phyloP scores from a whole-genome alignment of 2,329 filamentous ascomycete genomes.

The Aspergillus pseudonomiae region DNA sequence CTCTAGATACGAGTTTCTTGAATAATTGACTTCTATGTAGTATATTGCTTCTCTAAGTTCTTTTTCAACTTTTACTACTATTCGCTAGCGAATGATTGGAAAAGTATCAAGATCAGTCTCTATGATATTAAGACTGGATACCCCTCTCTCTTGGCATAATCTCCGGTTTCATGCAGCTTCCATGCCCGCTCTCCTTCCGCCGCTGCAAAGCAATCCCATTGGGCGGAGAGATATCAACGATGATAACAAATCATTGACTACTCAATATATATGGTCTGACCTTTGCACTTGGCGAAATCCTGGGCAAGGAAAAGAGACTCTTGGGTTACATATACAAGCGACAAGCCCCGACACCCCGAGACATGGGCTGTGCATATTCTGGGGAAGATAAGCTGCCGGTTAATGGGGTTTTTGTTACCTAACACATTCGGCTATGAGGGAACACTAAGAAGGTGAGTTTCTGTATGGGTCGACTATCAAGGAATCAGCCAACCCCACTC shows the following conservation, averaged over 20 bases:
- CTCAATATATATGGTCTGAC: not conserved
- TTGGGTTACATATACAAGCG: not conserved
- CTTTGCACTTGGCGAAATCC: not conserved
- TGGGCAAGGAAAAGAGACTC: not conserved
- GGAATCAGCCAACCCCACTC: not conserved
- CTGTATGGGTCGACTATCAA: not conserved
- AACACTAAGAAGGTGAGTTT: not conserved
- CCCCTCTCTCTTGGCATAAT: not conserved
- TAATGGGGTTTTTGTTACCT: slow-evolving; percentile 10
- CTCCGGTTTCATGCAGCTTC: not conserved
- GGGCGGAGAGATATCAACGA: slow-evolving; percentile 3
- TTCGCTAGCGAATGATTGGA: too few relatives aligned
- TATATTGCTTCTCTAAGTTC: too few relatives aligned
- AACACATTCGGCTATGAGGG: slow-evolving; percentile 2
- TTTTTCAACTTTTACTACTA: too few relatives aligned
- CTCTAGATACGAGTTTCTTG: too few relatives aligned
- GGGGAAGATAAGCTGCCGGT: slow-evolving; percentile 7
- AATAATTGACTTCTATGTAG: too few relatives aligned
- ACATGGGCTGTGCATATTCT: not conserved
- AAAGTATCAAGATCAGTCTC: too few relatives aligned
- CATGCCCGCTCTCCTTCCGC: slow-evolving; percentile 3
- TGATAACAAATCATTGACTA: not conserved
- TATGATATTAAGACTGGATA: not conserved
- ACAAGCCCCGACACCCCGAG: not conserved
- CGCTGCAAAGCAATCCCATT: not conserved